Percentiles rank a stretch among this genome's conserved stretches.
phyloP scores from a whole-genome alignment of 75 land plant genomes.

The Cupressus sempervirens region DNA sequence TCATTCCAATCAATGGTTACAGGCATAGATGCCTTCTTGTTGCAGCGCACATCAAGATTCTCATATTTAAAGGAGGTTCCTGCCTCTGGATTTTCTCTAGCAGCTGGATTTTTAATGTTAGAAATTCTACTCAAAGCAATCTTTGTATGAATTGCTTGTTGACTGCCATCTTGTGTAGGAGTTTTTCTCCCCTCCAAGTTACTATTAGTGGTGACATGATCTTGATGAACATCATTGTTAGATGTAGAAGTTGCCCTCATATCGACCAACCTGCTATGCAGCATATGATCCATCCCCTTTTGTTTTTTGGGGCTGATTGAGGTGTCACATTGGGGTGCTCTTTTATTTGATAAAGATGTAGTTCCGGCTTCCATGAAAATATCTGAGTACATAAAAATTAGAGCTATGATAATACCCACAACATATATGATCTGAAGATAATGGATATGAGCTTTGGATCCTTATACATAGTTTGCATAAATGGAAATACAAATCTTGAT shows the following conservation, averaged over 20 bases:
- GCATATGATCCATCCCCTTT: background rate
- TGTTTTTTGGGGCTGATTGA: background rate
- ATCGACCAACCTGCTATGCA: background rate
- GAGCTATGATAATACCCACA: background rate
- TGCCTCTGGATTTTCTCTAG: background rate
- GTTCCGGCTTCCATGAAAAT: constrained; percentile 8
- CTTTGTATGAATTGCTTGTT: background rate
- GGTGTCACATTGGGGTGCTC: background rate
- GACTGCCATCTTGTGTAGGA: background rate
- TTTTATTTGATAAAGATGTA: background rate
- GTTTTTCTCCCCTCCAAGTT: background rate
- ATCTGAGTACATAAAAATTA: background rate
- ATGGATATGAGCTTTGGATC: background rate
- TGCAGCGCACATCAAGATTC: constrained; percentile 1
- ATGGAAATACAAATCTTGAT: background rate
- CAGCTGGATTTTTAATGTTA: background rate
- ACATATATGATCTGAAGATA: background rate
- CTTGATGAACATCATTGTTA: background rate
- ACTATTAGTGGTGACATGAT: background rate
- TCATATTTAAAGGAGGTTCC: background rate
- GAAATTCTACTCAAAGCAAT: background rate
- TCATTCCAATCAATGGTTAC: constrained; percentile 11
- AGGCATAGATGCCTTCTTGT: constrained; percentile 7
- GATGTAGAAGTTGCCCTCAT: background rate
- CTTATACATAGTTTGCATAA: background rate